Evolutionary conservation across 768 basidiomycete species (phyloP), one percentile per base, ranked within the genome.

Genomic region (Harrya chromipes): DNA sequence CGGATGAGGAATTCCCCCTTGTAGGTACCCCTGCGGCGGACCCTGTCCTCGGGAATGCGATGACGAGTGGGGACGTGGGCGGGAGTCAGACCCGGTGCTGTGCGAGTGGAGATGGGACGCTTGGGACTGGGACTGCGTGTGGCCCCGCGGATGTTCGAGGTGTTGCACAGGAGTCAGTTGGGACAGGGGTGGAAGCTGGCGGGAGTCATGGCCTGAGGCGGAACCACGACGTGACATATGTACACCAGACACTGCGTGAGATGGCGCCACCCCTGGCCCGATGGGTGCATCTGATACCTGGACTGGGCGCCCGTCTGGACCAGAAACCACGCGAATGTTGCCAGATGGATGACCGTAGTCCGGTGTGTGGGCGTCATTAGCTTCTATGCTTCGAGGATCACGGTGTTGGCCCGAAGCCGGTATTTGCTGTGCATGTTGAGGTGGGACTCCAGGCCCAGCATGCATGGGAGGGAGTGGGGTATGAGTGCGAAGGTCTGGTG

Each of bases 341-440:
- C 75, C 74, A 53, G 78, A 75, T 31, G 73, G 63, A 49, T 75
- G 77, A 53, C 69, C 55, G 58, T 84, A 82, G 43, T 84, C 82
- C 29, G 70, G 60, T 27, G 77, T 57, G 43, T 69, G 66, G 53
- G 74, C 70, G 64, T 84, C 81, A 55, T 74, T 77, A 47, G 71
- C 61, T 54, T 77, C 71, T 53, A 70, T 61, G 59, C 74, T 74
- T 59, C 71, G 71, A 33, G 72, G 59, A 58, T 73, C 67, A 51
- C 71, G 72, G 38, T 63, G 60, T 31, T 63, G 66, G 7, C 26
- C 40, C 3, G 59, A 43, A 37, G 53, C 43, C 45, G 49, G 49
- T 11, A 57, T 39, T 50, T 60, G 61, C 19, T 58, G 64, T 44
- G 52, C 36, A 43, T 60, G 71, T 39, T 69, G 74, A 40, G 66